Evolutionary conservation across 345 rosid species (phyloP).

Genomic region (Passiflora organensis): DNA sequence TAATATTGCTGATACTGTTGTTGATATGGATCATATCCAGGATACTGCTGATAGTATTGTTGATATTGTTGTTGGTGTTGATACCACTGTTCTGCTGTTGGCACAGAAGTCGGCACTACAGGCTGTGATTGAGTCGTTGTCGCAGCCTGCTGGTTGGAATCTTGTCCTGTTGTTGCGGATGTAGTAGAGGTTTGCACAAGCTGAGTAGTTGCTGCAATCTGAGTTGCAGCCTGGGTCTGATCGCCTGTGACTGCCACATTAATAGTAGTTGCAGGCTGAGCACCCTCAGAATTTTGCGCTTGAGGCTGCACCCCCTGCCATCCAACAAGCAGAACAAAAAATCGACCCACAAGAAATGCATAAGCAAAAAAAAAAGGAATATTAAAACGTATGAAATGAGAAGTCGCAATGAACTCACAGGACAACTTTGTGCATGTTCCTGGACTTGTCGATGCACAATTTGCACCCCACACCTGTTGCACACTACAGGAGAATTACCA

Average conservation of each 20-base stretch:
- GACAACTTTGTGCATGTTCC: conserved; percentile 75
- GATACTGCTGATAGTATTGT: conserved; percentile 65
- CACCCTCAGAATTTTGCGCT: conserved; percentile 34
- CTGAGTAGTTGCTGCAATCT: conserved; percentile 30
- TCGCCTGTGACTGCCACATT: conserved; percentile 24
- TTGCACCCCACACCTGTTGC: conserved; percentile 58
- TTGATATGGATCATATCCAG: conserved; percentile 47
- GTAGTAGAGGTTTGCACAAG: conserved; percentile 35
- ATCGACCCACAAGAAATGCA: conserved; percentile 9
- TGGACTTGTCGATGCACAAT: conserved; percentile 63
- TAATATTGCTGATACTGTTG: conserved; percentile 57
- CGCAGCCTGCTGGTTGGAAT: conserved; percentile 27
- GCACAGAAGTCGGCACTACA: conserved; percentile 33
- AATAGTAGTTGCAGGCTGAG: conserved; percentile 37
- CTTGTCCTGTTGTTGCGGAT: conserved; percentile 30
- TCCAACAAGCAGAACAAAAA: neutral
- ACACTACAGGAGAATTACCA: conserved; percentile 65
- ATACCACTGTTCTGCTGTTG: conserved; percentile 56
- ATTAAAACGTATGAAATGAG: neutral
- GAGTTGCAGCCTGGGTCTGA: conserved; percentile 37
- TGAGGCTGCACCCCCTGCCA: conserved; percentile 58
- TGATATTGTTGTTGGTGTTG: conserved; percentile 60
- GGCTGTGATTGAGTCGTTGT: conserved; percentile 33
- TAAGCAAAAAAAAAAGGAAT: neutral
- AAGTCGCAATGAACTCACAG: conserved; percentile 42